Evolutionary conservation across 2,329 filamentous ascomycete genomes (phyloP).

Genomic region (Parafenestella ontariensis): DNA sequence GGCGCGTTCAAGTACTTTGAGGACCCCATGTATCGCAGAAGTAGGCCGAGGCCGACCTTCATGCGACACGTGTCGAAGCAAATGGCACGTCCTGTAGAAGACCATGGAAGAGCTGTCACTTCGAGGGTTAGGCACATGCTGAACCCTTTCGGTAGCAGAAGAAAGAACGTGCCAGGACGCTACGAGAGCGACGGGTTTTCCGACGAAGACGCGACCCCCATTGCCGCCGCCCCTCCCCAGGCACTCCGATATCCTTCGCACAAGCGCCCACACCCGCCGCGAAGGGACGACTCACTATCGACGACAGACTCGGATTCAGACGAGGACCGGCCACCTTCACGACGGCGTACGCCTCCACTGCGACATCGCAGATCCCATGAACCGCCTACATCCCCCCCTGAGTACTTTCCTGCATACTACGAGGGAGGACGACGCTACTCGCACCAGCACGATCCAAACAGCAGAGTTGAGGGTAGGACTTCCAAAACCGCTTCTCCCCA

Average conservation of each 20-base stretch:
- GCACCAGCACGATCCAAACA: constrained; percentile 26
- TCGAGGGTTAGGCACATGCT: constrained; percentile 45
- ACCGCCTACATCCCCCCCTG: constrained; percentile 46
- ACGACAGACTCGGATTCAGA: constrained; percentile 44
- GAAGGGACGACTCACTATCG: constrained; percentile 44
- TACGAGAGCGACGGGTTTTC: constrained; percentile 40
- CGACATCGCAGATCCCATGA: constrained; percentile 54
- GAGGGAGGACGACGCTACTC: constrained; percentile 38
- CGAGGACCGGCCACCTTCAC: constrained; percentile 33
- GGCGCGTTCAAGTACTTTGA: constrained; percentile 58
- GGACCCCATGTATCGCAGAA: constrained; percentile 58
- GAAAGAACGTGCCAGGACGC: constrained; percentile 33
- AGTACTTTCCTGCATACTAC: constrained; percentile 48
- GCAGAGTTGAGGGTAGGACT: constrained; percentile 21
- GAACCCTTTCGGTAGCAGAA: constrained; percentile 40
- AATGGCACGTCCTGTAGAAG: constrained; percentile 36
- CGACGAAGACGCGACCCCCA: constrained; percentile 39
- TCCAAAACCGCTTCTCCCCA: constrained; percentile 27
- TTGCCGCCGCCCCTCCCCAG: constrained; percentile 29
- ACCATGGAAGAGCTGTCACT: constrained; percentile 35
- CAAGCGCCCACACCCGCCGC: constrained; percentile 41
- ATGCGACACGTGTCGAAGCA: constrained; percentile 49
- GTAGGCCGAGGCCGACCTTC: constrained; percentile 52
- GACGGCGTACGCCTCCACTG: constrained; percentile 39
- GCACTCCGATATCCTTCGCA: constrained; percentile 31